These are phyloP conservation scores for Malassezia dermatis DNA, from an alignment of 1,284 basidiomycete genomes.

Conservation along the genomic window DNA sequence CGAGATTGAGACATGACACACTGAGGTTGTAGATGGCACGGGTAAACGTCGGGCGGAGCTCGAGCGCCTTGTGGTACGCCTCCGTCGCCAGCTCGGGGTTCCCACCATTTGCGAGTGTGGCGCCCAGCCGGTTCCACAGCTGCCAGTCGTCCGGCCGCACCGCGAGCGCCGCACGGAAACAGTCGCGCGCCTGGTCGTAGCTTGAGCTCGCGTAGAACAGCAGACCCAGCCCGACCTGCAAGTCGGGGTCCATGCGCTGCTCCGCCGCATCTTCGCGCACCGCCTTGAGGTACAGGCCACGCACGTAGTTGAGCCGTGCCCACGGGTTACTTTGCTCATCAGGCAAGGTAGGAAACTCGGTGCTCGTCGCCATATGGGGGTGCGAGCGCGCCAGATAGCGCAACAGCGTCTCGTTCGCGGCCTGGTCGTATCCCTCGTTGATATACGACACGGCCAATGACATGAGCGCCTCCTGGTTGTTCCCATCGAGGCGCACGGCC, in stretches of 20 bases:
- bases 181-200: conserved; percentile 73
- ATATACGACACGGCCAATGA: conserved; percentile 85
- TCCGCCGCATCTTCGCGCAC: conserved; percentile 58
- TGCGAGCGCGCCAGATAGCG: conserved; percentile 73
- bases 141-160: conserved; percentile 80
- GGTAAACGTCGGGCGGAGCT: conserved; percentile 86
- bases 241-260: conserved; percentile 69
- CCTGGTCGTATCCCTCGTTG: conserved; percentile 84
- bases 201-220: conserved; percentile 76
- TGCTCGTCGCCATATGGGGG: conserved; percentile 56
- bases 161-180: conserved; percentile 74
- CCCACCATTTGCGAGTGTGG: conserved; percentile 85
- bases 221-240: conserved; percentile 85
- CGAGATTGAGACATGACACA: conserved; percentile 91
- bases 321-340: conserved; percentile 57
- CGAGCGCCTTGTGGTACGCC: conserved; percentile 86
- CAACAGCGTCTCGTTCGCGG: conserved; percentile 74
- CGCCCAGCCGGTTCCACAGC: conserved; percentile 92
- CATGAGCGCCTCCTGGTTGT: conserved; percentile 55
- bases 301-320: conserved; percentile 72
- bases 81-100: conserved; percentile 86
- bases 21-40: conserved; percentile 95
- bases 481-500: conserved; percentile 58
- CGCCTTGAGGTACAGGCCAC: conserved; percentile 71
- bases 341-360: conserved; percentile 51